phyloP scores from a whole-genome alignment of 2,329 filamentous ascomycete species.

The Apiospora phragmitis region DNA sequence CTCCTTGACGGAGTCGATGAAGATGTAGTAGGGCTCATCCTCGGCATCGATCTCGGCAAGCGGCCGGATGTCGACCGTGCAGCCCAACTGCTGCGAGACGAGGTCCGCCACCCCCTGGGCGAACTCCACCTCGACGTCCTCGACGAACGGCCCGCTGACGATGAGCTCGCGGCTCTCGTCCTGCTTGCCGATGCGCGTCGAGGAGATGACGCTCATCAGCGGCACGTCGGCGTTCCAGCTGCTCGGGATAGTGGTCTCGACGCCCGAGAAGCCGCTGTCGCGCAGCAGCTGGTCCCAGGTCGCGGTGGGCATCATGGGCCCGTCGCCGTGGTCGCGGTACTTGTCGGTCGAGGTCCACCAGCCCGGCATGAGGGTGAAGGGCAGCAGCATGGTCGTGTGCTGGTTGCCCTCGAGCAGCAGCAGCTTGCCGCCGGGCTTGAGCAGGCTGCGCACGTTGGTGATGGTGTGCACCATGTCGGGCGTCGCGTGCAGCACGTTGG shows the following conservation, averaged over 20 bases:
- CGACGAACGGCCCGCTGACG: constrained; percentile 13
- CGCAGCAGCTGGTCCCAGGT: constrained; percentile 6
- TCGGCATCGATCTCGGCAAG: constrained; percentile 6
- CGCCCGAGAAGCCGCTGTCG: constrained; percentile 1
- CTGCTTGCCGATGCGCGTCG: constrained; percentile 15
- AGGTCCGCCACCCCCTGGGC: constrained; percentile 16
- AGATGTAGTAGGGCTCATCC: constrained; percentile 14
- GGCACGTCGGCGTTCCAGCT: constrained; percentile 15
- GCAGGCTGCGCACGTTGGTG: constrained; percentile 24
- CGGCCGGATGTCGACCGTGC: not conserved
- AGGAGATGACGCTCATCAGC: constrained; percentile 15
- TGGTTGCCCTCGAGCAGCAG: constrained; percentile 31
- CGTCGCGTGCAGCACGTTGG: constrained; percentile 32
- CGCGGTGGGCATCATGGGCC: not conserved
- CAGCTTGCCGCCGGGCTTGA: constrained; percentile 33
- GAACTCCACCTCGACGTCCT: constrained; percentile 15
- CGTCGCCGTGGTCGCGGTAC: constrained; percentile 1
- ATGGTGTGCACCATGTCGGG: constrained; percentile 22
- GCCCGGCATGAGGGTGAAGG: not conserved
- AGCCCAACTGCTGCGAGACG: constrained; percentile 9
- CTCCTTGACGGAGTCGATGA: constrained; percentile 15
- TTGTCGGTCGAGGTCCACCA: constrained; percentile 7
- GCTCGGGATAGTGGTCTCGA: constrained; percentile 12
- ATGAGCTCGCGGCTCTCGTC: constrained; percentile 8
- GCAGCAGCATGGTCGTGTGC: constrained; percentile 12